phyloP scores from a whole-genome alignment of 768 basidiomycete species.

The Pleurotus ostreatus region DNA sequence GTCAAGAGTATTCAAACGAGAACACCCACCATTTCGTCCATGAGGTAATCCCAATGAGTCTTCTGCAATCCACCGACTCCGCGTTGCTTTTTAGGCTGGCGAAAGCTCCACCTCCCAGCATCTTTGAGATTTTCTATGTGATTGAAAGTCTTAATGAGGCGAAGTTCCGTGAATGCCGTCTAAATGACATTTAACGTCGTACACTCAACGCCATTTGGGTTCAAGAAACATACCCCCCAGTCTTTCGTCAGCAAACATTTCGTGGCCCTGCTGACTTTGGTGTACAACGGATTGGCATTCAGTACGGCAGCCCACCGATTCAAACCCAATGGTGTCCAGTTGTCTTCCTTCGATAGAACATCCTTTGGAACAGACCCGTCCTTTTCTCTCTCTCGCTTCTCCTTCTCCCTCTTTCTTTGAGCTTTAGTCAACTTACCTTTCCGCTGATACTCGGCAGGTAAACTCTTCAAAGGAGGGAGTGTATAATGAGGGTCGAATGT shows the following conservation, averaged over 20 bases:
- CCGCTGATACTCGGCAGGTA: slow-evolving; percentile 48
- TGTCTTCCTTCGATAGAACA: slow-evolving; percentile 40
- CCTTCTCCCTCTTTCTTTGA: slow-evolving; percentile 48
- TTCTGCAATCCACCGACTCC: slow-evolving; percentile 72
- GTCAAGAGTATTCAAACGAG: not conserved
- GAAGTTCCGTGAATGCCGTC: slow-evolving; percentile 78
- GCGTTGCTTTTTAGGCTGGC: slow-evolving; percentile 93
- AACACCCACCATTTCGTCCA: slow-evolving; percentile 88
- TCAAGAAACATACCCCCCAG: slow-evolving; percentile 64
- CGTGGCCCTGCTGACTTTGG: slow-evolving; percentile 60
- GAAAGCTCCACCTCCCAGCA: slow-evolving; percentile 81
- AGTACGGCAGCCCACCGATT: slow-evolving; percentile 73
- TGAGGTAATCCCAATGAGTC: slow-evolving; percentile 91
- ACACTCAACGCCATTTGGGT: not conserved
- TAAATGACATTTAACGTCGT: slow-evolving; percentile 23
- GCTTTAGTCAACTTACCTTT: slow-evolving; percentile 42
- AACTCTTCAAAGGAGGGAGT: slow-evolving; percentile 42
- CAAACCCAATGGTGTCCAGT: slow-evolving; percentile 59
- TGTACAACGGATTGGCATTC: slow-evolving; percentile 73
- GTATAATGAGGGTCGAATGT: slow-evolving; percentile 38
- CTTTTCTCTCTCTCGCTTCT: slow-evolving; percentile 38
- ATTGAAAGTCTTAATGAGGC: slow-evolving; percentile 76
- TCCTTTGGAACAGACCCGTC: slow-evolving; percentile 39
- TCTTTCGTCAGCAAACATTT: slow-evolving; percentile 80
- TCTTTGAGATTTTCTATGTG: slow-evolving; percentile 81